Conservation (phyloP, 371 early-diverging fungal genomes). For the Mucor circinelloides region DNA sequence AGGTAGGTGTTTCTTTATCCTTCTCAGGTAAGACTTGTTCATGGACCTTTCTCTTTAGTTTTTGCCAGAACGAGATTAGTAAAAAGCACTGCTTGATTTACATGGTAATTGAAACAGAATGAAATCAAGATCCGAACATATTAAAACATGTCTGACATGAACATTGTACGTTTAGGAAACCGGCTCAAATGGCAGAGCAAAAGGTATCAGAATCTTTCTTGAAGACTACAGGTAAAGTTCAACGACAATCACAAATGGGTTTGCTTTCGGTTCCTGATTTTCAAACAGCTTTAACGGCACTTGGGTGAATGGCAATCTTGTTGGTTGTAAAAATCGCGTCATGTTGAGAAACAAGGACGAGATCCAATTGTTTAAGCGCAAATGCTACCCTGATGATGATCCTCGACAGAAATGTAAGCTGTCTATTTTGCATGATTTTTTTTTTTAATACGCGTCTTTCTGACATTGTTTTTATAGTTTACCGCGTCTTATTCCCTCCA, state of each 20-base stretch:
- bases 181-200: constrained; percentile 26
- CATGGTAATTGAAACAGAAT: constrained; percentile 39
- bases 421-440: constrained; percentile 13
- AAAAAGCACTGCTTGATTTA: constrained; percentile 79
- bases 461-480: constrained; percentile 17
- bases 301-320: constrained; percentile 61
- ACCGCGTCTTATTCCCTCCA: constrained; percentile 27
- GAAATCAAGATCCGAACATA: not conserved
- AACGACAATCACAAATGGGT: not conserved
- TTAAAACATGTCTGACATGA: not conserved
- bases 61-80: constrained; percentile 58
- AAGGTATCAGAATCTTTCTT: constrained; percentile 45
- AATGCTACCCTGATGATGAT: constrained; percentile 17
- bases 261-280: not conserved
- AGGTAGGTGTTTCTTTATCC: constrained; percentile 28
- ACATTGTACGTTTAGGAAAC: constrained; percentile 31
- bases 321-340: constrained; percentile 48
- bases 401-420: constrained; percentile 34
- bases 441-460: constrained; percentile 26
- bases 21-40: not conserved
- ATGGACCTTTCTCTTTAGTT: constrained; percentile 16
- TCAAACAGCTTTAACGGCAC: constrained; percentile 74
- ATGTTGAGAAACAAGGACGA: constrained; percentile 65
- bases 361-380: constrained; percentile 61
- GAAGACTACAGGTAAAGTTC: constrained; percentile 43